A percentile compares a stretch with the other conserved stretches of the same genome.
phyloP scores from a whole-genome alignment of 2,329 filamentous ascomycete species.

The Graphilbum fragrans region DNA sequence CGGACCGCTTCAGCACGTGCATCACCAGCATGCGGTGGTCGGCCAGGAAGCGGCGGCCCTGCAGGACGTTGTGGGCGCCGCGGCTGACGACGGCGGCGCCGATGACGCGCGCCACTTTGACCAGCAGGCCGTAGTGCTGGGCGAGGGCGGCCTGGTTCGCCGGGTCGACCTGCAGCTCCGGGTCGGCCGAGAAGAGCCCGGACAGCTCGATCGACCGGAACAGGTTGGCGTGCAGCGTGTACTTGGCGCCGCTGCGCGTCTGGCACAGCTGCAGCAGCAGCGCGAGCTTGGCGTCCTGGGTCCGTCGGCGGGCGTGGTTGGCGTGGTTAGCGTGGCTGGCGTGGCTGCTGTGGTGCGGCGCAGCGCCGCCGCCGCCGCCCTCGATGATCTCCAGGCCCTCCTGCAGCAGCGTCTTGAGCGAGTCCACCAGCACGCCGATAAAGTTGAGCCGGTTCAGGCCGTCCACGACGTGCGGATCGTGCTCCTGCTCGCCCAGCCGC shows the following conservation, averaged over 20 bases:
- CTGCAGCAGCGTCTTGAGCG: conserved; percentile 62
- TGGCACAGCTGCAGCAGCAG: conserved; percentile 77
- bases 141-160: conserved; percentile 52
- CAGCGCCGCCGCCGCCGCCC: neutral
- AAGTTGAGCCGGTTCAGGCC: conserved; percentile 80
- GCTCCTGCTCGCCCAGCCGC: conserved; percentile 57
- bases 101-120: conserved; percentile 69
- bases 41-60: conserved; percentile 67
- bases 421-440: conserved; percentile 79
- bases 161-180: conserved; percentile 70
- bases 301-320: conserved; percentile 32
- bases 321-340: conserved; percentile 5
- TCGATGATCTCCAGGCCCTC: conserved; percentile 47
- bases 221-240: conserved; percentile 80
- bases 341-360: no score
- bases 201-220: conserved; percentile 73
- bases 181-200: conserved; percentile 78
- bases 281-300: conserved; percentile 61
- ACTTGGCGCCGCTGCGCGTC: conserved; percentile 69
- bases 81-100: conserved; percentile 70
- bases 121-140: conserved; percentile 74
- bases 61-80: conserved; percentile 70
- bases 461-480: conserved; percentile 65
- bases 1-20: conserved; percentile 80
- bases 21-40: conserved; percentile 78